Evolutionary conservation across 2,329 filamentous ascomycete species (phyloP).

Genomic region (Triangularia setosa): DNA sequence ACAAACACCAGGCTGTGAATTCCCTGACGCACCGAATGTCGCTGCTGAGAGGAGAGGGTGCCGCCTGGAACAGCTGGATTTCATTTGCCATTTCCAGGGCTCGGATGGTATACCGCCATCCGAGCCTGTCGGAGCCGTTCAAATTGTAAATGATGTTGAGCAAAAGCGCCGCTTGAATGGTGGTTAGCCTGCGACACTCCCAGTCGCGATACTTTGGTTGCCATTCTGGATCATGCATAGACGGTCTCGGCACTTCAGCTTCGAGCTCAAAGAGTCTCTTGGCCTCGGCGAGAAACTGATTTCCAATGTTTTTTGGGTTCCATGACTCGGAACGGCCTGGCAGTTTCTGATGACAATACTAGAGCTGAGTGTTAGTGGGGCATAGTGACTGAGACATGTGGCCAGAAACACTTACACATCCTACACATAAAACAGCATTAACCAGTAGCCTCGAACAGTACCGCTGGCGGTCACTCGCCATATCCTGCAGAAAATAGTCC

Average conservation of each 20-base stretch:
- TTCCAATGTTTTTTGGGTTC: conserved; percentile 33
- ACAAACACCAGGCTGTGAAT: conserved; percentile 35
- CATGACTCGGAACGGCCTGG: conserved; percentile 32
- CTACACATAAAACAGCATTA: conserved; percentile 35
- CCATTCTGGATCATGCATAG: conserved; percentile 15
- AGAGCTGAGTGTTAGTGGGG: background rate
- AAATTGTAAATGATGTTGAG: conserved; percentile 30
- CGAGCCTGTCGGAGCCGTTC: conserved; percentile 37
- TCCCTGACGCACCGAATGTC: conserved; percentile 26
- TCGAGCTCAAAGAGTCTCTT: conserved; percentile 34
- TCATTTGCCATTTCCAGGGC: conserved; percentile 32
- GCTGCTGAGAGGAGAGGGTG: conserved; percentile 15
- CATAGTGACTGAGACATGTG: background rate
- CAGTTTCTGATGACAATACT: conserved; percentile 30
- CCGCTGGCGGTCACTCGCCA: conserved; percentile 28
- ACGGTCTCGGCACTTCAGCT: conserved; percentile 15
- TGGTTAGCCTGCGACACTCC: conserved; percentile 28
- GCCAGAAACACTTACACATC: conserved; percentile 31
- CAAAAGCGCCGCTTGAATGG: conserved; percentile 34
- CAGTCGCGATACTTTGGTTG: conserved; percentile 22
- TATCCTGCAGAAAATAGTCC: conserved; percentile 38
- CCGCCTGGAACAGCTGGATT: conserved; percentile 30
- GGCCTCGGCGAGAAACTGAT: conserved; percentile 36
- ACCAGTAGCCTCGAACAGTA: conserved; percentile 41
- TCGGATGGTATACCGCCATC: conserved; percentile 33